These are phyloP conservation scores for Rubus parviflorus DNA, from an alignment of 306 rosid genomes.

Conservation along the genomic window DNA sequence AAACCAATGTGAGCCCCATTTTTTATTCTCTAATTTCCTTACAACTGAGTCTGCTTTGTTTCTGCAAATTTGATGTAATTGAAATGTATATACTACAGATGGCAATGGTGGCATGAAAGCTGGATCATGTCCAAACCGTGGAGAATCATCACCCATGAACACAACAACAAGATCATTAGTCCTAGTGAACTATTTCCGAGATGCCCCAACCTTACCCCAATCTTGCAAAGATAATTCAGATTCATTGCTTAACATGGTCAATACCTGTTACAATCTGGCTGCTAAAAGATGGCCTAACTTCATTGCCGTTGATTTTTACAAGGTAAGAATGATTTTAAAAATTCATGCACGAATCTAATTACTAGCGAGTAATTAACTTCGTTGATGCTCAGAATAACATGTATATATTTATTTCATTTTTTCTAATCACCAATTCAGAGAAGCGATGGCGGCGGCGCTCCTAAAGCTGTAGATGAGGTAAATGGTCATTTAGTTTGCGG, in stretches of 20 bases:
- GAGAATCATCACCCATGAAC: slow-evolving; percentile 52
- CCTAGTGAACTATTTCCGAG: slow-evolving; percentile 55
- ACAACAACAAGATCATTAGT: slow-evolving; percentile 63
- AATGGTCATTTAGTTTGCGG: slow-evolving; percentile 66
- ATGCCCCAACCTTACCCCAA: slow-evolving; percentile 35
- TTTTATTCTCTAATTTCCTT: neutral
- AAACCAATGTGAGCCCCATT: slow-evolving; percentile 73
- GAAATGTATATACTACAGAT: slow-evolving; percentile 45
- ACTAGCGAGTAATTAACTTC: neutral
- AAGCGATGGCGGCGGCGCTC: slow-evolving; percentile 71
- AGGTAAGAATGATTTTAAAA: slow-evolving; percentile 26
- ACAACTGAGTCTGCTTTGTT: neutral
- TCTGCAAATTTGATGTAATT: neutral
- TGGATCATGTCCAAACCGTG: slow-evolving; percentile 63
- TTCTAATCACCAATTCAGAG: slow-evolving; percentile 36
- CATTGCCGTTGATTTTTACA: slow-evolving; percentile 69
- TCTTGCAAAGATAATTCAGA: slow-evolving; percentile 71
- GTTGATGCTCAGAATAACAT: neutral
- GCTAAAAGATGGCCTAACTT: slow-evolving; percentile 70
- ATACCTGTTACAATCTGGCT: slow-evolving; percentile 49
- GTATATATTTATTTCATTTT: neutral
- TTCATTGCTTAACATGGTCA: slow-evolving; percentile 54
- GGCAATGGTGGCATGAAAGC: slow-evolving; percentile 63
- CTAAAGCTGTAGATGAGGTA: slow-evolving; percentile 55
- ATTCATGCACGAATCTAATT: neutral